Evolutionary conservation across 2,329 filamentous ascomycete genomes (phyloP).

Genomic region (Colletotrichum spaethianum): DNA sequence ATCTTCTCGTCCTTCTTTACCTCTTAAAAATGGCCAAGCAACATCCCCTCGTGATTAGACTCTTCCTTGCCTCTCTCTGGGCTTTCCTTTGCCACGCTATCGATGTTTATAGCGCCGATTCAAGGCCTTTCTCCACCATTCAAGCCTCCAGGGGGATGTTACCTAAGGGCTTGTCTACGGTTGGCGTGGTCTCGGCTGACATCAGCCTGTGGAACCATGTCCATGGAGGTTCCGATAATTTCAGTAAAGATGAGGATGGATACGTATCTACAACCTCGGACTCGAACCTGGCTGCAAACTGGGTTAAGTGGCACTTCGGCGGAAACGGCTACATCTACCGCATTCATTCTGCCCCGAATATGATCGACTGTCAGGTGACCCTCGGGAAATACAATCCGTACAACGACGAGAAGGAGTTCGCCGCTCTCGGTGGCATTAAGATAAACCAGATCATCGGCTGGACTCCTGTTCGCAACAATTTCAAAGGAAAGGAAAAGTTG

Average conservation of each 20-base stretch:
- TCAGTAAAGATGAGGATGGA: background rate
- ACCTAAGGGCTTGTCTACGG: background rate
- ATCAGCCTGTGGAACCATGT: background rate
- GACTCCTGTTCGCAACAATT: background rate
- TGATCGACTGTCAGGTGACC: slow-evolving; percentile 19
- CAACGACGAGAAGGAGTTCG: background rate
- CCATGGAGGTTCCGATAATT: background rate
- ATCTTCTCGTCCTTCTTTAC: background rate
- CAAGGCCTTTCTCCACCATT: background rate
- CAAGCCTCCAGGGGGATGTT: background rate
- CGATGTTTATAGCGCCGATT: background rate
- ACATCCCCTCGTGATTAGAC: background rate
- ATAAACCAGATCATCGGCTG: slow-evolving; percentile 19
- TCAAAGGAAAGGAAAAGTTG: background rate
- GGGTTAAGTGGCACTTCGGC: background rate
- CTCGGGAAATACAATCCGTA: slow-evolving; percentile 7
- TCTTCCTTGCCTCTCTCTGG: background rate
- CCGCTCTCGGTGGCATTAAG: slow-evolving; percentile 14
- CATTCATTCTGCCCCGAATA: slow-evolving; percentile 23
- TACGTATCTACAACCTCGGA: background rate
- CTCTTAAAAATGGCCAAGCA: background rate
- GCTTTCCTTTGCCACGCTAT: background rate
- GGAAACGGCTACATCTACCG: slow-evolving; percentile 13
- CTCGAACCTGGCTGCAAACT: background rate
- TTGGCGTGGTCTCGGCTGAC: background rate